Base-by-base conservation (phyloP, 116 monocot genomes). In the Thalassia testudinum region DNA sequence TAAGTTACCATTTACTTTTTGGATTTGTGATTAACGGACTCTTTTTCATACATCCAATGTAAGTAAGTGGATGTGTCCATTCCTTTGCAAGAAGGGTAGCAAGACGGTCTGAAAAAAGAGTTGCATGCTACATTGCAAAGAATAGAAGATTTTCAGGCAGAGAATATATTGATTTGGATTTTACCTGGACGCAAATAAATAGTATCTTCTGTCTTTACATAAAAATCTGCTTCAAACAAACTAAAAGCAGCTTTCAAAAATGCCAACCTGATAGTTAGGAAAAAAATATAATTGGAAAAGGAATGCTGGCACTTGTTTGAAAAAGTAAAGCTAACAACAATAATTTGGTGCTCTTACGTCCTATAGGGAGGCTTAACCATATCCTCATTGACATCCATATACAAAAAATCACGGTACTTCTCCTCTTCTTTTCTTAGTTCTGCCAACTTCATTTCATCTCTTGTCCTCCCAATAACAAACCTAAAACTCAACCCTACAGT, bases 1-100 rank as follows among this genome's bases (percentile, higher is more conserved):
- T 34, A 10, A 34, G 6, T 18, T 65, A 81, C 85, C 90, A 90
- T 72, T 78, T 80, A 64, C 67, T 57, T 43, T 75, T 78, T 60
- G 81, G 73, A 60, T 81, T 81, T 21, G 70, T 85, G 56, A 90
- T 52, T 23, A 90, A 75, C 48, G 90, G 85, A 23, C 90, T 81
- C 50, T 84, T 84, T 56, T 84, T 90, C 90, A 90, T 84, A 55
- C 90, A 85, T 40, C 90, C 90, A 75, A 90, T 81, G 44, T 90
- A 90, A 30, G 81, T 76, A 37, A 61, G 66, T 17, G 61, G 67
- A 64, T 90, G 75, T 7, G 70, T 16, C 24, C 84, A 62, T 52
- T 90, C 84, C 47, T 83, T 73, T 0, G 81, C 80, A 43, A 90
- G 80, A 56, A 90, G 70, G 52, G 81, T 78, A 38, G 90, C 72